These are phyloP conservation scores for Zea mays DNA, from an alignment of 176 grass and related monocot species.

Conservation along the genomic window Zm-B73-REFERENCE-NAM-5.0 NC_050096.1:262065501-262066000, in stretches of 20 bases:
- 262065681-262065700: neutral
- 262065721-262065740: slow-evolving; percentile 50
- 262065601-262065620: slow-evolving; percentile 96
- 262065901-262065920: no score
- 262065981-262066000: no score
- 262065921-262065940: no score
- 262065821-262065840: no score
- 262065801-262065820: slow-evolving; percentile 91
- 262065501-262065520: no score
- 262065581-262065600: slow-evolving; percentile 94
- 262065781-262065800: slow-evolving; percentile 92
- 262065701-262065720: slow-evolving; percentile 9
- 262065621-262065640: slow-evolving; percentile 96
- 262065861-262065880: no score
- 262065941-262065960: no score
- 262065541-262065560: no score
- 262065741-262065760: slow-evolving; percentile 99
- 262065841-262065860: no score
- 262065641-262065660: slow-evolving; percentile 91
- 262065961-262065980: no score
- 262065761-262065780: slow-evolving; percentile 86
- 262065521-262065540: no score
- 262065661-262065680: slow-evolving; percentile 22
- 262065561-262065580: slow-evolving; percentile 90
- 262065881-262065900: no score